phyloP scores from a whole-genome alignment of 352 stramenopile species.

The Phytophthora ohioensis region DNA sequence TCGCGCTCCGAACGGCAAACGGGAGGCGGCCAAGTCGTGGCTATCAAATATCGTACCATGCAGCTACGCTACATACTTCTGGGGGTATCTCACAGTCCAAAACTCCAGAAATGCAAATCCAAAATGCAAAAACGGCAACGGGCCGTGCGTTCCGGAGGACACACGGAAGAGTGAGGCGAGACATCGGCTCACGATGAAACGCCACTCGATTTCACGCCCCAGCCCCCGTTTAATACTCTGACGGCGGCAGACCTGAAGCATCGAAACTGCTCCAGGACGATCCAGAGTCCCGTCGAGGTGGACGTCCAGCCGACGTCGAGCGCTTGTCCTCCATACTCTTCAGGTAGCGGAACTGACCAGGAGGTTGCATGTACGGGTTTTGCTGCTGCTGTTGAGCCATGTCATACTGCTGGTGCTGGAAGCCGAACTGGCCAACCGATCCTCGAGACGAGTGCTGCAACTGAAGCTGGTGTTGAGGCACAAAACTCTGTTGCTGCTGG shows the following conservation, averaged over 20 bases:
- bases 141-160: conserved; percentile 19
- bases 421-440: conserved; percentile 38
- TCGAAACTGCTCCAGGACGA: conserved; percentile 71
- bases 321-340: conserved; percentile 74
- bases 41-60: conserved; percentile 56
- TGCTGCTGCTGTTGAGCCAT: conserved; percentile 45
- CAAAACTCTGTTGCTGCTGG: conserved; percentile 45
- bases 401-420: conserved; percentile 53
- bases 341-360: conserved; percentile 69
- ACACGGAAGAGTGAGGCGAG: conserved; percentile 17
- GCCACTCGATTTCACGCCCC: neutral
- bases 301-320: conserved; percentile 39
- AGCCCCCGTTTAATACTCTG: conserved; percentile 42
- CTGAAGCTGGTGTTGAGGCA: conserved; percentile 53
- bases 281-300: conserved; percentile 57
- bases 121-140: conserved; percentile 48
- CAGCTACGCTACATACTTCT: conserved; percentile 44
- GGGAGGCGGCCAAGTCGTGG: conserved; percentile 42
- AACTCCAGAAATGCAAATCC: conserved; percentile 52
- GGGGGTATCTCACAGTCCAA: conserved; percentile 50
- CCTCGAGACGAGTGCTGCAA: conserved; percentile 39
- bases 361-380: conserved; percentile 43
- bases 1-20: conserved; percentile 26
- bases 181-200: conserved; percentile 6
- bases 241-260: conserved; percentile 44